phyloP scores from a whole-genome alignment of 1,139 yeast species.

The Saccharomyces hybrid region DNA sequence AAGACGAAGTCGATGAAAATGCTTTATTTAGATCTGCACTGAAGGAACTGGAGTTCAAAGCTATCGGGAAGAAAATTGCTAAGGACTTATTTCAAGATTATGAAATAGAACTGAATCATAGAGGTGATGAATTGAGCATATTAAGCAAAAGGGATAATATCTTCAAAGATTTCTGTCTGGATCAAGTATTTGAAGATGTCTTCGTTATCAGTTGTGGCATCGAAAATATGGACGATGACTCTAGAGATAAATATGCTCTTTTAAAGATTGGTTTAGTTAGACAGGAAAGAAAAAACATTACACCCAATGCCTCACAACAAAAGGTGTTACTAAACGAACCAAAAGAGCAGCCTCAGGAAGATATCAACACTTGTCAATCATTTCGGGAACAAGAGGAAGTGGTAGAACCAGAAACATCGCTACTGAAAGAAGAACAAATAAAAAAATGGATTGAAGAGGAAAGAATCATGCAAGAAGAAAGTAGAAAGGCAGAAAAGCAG shows the following conservation, averaged over 20 bases:
- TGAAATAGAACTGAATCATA: constrained; percentile 22
- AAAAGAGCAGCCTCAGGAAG: background rate
- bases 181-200: constrained; percentile 18
- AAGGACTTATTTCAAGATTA: constrained; percentile 23
- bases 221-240: constrained; percentile 12
- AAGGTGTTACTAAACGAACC: background rate
- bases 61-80: constrained; percentile 19
- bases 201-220: constrained; percentile 19
- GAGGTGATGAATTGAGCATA: constrained; percentile 20
- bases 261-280: constrained; percentile 16
- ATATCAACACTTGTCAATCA: background rate
- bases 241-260: constrained; percentile 10
- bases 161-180: constrained; percentile 18
- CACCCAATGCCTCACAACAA: background rate
- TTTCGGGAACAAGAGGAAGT: background rate
- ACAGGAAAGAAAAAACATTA: background rate
- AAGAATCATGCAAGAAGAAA: constrained; percentile 2
- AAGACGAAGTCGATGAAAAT: constrained; percentile 16
- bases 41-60: constrained; percentile 15
- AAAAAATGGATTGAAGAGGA: constrained; percentile 2
- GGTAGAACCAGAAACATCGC: background rate
- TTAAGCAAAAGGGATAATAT: constrained; percentile 18
- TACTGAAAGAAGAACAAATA: constrained; percentile 2
- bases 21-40: constrained; percentile 16
- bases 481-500: constrained; percentile 1